A percentile compares a stretch with the other conserved stretches of the same genome.
Evolutionary conservation across 345 rosid genomes (phyloP).

Genomic region (Clausena lansium): DNA sequence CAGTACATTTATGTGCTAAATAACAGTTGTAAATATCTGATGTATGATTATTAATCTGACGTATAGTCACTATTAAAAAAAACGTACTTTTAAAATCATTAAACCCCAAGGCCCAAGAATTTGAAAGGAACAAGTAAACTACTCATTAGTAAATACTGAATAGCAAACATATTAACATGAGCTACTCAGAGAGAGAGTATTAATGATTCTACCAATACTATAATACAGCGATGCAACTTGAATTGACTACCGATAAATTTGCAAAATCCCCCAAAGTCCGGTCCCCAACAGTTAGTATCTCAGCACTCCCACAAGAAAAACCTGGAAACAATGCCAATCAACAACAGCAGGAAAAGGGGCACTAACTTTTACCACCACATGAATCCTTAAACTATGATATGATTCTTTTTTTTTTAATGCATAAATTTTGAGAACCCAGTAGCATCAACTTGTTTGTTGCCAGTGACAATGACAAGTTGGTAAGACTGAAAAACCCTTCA

Average conservation of each 20-base stretch:
- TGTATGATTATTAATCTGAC: too few relatives aligned
- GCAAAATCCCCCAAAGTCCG: not conserved
- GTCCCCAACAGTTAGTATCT: not conserved
- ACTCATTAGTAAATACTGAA: not conserved
- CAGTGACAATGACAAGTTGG: not conserved
- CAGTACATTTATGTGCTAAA: too few relatives aligned
- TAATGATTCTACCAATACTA: not conserved
- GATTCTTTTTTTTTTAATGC: not conserved
- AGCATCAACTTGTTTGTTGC: not conserved
- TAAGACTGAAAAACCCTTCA: too few relatives aligned
- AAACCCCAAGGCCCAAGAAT: not conserved
- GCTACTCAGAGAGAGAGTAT: not conserved
- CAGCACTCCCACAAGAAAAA: not conserved
- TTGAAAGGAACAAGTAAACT: not conserved
- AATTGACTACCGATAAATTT: not conserved
- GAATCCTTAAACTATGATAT: not conserved
- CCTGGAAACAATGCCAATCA: not conserved
- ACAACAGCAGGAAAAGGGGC: not conserved
- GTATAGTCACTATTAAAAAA: too few relatives aligned
- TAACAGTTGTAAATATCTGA: too few relatives aligned
- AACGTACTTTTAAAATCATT: not conserved
- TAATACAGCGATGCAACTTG: not conserved
- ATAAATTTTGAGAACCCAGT: not conserved
- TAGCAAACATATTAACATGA: not conserved
- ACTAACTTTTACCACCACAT: not conserved